Base-by-base conservation (phyloP, 768 basidiomycete genomes). In the Phylloporus sp. region DNA sequence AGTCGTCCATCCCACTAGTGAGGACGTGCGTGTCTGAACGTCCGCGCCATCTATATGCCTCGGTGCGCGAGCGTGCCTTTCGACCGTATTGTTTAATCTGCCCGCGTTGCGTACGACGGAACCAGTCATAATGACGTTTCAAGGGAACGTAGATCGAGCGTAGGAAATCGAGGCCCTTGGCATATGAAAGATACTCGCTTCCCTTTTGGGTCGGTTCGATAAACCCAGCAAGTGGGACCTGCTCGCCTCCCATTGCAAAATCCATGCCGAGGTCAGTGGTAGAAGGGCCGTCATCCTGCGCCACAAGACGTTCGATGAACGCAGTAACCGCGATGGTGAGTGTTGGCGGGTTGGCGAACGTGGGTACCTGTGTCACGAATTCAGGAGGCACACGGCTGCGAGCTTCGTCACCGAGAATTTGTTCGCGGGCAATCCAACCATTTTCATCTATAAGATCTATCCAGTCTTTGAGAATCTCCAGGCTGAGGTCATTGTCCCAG, bases 1-100 rank as follows among this genome's bases (percentile, higher is more conserved):
- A 97, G 67, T 98, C 94, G 63, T 98, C 94, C 82, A 98, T 84
- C 1, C 94, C 94, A 58, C 87, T 90, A 0, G 95, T 96, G 46
- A 98, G 70, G 31, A 98, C 86, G 66, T 95, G 92, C 22, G 76
- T 75, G 57, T 83, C 77, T 7, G 90, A 87, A 33, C 94, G 75
- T 23, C 94, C 94, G 26, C 95, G 80, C 95, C 94, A 98, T 27
- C 94, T 79, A 69, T 96, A 98, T 2, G 79, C 93, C 66, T 97
- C 93, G 1, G 82, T 82, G 42, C 85, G 75, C n/a, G 89, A 90
- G n/a, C 86, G 80, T 3, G 90, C 84, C 46, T 77, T 78, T 28
- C 94, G 78, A 4, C 78, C 81, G 62, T 91, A 98, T 61, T 91
- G 90, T 61, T 90, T 90, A 57, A 97, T 86, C 63, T 94, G 90